Conservation (phyloP, 2,329 filamentous ascomycete genomes). For the Hypoxylon sp. region DNA sequence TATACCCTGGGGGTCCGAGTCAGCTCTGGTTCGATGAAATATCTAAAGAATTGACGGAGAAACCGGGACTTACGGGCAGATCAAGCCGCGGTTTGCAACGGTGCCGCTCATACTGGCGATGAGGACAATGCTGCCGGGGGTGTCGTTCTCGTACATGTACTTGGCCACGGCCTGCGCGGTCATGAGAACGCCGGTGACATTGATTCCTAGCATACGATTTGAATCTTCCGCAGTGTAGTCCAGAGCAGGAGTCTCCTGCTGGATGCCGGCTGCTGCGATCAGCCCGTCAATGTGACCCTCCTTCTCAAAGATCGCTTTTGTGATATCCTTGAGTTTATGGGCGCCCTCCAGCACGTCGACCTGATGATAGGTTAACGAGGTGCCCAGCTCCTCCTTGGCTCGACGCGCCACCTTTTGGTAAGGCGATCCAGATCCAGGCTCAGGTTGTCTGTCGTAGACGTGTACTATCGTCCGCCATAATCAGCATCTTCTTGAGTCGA, state of each 20-base stretch:
- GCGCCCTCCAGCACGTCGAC: slow-evolving; percentile 82
- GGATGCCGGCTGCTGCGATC: slow-evolving; percentile 77
- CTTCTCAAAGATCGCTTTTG: slow-evolving; percentile 76
- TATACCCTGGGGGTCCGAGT: slow-evolving; percentile 68
- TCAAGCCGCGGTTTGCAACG: slow-evolving; percentile 72
- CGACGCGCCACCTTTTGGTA: slow-evolving; percentile 75
- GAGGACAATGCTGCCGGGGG: slow-evolving; percentile 72
- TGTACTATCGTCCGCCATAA: slow-evolving; percentile 64
- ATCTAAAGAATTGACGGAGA: neutral
- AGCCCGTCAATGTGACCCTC: slow-evolving; percentile 84
- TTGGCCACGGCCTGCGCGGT: slow-evolving; percentile 90
- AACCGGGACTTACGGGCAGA: slow-evolving; percentile 66
- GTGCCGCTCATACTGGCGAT: slow-evolving; percentile 79
- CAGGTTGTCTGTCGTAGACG: slow-evolving; percentile 72
- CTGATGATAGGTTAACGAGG: slow-evolving; percentile 78
- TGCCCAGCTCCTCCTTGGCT: slow-evolving; percentile 74
- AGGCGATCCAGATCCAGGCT: slow-evolving; percentile 65
- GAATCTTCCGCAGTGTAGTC: slow-evolving; percentile 83
- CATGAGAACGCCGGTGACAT: slow-evolving; percentile 87
- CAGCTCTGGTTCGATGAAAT: slow-evolving; percentile 6
- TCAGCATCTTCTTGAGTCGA: neutral
- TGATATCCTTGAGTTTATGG: slow-evolving; percentile 72
- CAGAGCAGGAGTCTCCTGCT: slow-evolving; percentile 85
- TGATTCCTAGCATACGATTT: slow-evolving; percentile 84
- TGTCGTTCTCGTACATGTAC: slow-evolving; percentile 74